These are phyloP conservation scores for Cucurbita maxima DNA, from an alignment of 306 rosid genomes.

Conservation along the genomic window DNA sequence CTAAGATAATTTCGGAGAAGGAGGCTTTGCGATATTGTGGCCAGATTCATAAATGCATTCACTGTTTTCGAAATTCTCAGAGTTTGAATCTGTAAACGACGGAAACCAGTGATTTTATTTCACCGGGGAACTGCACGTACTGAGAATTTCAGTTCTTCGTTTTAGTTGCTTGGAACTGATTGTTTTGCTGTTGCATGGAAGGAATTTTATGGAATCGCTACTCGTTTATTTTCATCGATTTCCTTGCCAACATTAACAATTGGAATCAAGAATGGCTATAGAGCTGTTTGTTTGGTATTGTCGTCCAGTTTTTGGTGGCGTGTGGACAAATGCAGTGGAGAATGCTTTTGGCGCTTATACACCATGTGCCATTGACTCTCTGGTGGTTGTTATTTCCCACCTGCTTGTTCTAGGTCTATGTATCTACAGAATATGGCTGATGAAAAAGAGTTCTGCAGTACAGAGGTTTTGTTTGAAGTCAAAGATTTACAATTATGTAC, in stretches of 20 bases:
- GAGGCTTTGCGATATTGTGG: neutral
- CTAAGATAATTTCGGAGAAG: neutral
- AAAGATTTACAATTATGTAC: constrained; percentile 51
- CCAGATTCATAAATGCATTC: neutral
- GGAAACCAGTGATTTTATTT: too few species aligned
- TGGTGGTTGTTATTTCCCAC: constrained; percentile 50
- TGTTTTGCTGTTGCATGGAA: neutral
- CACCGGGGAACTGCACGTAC: too few species aligned
- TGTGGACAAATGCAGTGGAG: constrained; percentile 52
- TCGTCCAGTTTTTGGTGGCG: constrained; percentile 59
- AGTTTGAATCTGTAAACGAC: neutral
- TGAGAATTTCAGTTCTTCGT: neutral
- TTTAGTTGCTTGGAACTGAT: neutral
- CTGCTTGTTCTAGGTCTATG: constrained; percentile 60
- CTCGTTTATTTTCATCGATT: too few species aligned
- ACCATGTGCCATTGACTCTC: constrained; percentile 60
- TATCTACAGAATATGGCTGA: constrained; percentile 63
- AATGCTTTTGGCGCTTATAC: constrained; percentile 80
- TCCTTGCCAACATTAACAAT: too few species aligned
- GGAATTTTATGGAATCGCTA: neutral
- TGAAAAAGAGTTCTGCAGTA: constrained; percentile 37
- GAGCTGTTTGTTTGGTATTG: constrained; percentile 66
- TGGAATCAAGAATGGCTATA: constrained; percentile 36
- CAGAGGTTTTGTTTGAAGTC: constrained; percentile 65
- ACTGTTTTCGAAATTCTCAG: neutral